A percentile compares a stretch with the other conserved stretches of the same genome.
Conservation (phyloP, 495 filamentous ascomycete genomes). For the Talaromyces thailandensis region DNA sequence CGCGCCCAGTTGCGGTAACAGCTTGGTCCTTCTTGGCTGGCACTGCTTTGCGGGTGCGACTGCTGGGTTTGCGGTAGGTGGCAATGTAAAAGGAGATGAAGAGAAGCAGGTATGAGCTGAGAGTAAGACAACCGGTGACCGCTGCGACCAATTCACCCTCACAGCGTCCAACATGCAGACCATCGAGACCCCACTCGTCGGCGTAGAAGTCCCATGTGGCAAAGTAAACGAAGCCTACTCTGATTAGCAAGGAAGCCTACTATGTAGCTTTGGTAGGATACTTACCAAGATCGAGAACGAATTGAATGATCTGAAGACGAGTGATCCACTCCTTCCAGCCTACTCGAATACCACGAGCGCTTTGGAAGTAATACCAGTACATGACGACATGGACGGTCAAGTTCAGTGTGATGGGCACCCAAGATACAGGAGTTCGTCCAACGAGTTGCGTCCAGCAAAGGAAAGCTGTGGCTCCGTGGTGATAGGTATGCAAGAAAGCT, state of each 20-base stretch:
- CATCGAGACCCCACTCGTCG: slow-evolving; percentile 12
- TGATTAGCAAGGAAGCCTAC: slow-evolving; percentile 1
- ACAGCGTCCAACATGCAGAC: slow-evolving; percentile 54
- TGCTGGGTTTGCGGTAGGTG: slow-evolving; percentile 72
- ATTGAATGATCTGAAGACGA: slow-evolving; percentile 49
- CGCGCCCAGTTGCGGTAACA: slow-evolving; percentile 3
- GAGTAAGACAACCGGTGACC: slow-evolving; percentile 81
- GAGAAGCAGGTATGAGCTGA: slow-evolving; percentile 88
- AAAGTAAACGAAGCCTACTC: slow-evolving; percentile 79
- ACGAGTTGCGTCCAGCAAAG: slow-evolving; percentile 66
- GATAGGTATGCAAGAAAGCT: slow-evolving; percentile 71
- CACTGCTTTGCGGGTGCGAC: slow-evolving; percentile 4
- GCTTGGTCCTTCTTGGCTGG: neutral
- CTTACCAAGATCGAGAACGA: slow-evolving; percentile 50
- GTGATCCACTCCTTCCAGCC: slow-evolving; percentile 57
- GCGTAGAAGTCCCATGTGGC: slow-evolving; percentile 77
- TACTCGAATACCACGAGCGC: slow-evolving; percentile 47
- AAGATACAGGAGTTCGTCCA: slow-evolving; percentile 57
- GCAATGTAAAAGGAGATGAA: slow-evolving; percentile 99
- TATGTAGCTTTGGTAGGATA: neutral
- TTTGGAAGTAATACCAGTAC: slow-evolving; percentile 60
- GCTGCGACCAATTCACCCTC: slow-evolving; percentile 97
- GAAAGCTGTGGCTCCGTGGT: slow-evolving; percentile 63
- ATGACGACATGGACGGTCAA: slow-evolving; percentile 61
- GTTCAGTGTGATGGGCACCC: slow-evolving; percentile 61